Conservation (phyloP, 305 asterid genomes). For the Petunia hybrid region DNA sequence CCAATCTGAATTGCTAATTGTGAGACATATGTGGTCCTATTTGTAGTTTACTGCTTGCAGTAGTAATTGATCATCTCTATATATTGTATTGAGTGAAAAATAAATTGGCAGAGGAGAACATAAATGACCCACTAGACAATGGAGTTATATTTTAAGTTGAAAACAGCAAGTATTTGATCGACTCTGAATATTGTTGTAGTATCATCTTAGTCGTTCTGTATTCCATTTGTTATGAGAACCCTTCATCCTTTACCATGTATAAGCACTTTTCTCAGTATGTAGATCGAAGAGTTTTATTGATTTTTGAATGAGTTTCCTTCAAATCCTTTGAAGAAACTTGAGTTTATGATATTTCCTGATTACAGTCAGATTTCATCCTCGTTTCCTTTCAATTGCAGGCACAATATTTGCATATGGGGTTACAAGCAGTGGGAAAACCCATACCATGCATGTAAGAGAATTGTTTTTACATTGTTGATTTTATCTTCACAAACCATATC, state of each 20-base stretch:
- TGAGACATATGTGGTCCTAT: slow-evolving; percentile 13
- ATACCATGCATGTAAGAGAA: slow-evolving; percentile 97
- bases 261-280: slow-evolving; percentile 4
- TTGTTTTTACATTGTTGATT: slow-evolving; percentile 26
- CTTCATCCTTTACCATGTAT: slow-evolving; percentile 6
- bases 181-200: not conserved
- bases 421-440: slow-evolving; percentile 99
- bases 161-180: not conserved
- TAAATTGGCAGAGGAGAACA: slow-evolving; percentile 1
- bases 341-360: not conserved
- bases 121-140: not conserved
- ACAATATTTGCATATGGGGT: slow-evolving; percentile 99
- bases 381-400: slow-evolving; percentile 56
- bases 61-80: not conserved
- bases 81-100: slow-evolving; percentile 8
- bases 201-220: slow-evolving; percentile 7
- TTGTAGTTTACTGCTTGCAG: slow-evolving; percentile 15
- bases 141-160: not conserved
- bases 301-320: slow-evolving; percentile 11
- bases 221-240: slow-evolving; percentile 13
- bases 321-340: not conserved
- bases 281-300: not conserved
- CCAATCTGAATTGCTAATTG: not conserved
- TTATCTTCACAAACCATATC: slow-evolving; percentile 12
- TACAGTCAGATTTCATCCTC: slow-evolving; percentile 7